These are phyloP conservation scores for Aureobasidium sp. DNA, from an alignment of 2,329 filamentous ascomycete genomes.

Conservation along the genomic window DNA sequence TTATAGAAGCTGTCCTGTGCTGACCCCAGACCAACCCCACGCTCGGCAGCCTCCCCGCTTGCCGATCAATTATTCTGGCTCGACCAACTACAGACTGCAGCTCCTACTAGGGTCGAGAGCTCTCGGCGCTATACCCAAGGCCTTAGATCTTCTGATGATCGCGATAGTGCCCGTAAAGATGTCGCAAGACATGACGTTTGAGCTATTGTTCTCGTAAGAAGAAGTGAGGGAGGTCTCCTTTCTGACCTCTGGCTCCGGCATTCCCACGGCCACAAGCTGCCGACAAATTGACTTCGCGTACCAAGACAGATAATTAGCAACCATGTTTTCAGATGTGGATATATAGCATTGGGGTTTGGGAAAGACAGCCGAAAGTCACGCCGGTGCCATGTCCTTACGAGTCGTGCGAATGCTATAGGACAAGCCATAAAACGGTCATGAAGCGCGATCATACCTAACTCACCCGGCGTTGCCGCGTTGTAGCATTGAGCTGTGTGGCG, in stretches of 20 bases:
- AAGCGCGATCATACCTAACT: not conserved
- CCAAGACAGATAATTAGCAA: not conserved
- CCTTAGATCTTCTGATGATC: not conserved
- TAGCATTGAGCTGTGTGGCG: not conserved
- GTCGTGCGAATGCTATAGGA: not conserved
- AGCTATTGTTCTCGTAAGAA: not conserved
- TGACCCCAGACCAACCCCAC: not conserved
- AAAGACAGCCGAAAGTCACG: not conserved
- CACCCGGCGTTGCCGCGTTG: constrained; percentile 4
- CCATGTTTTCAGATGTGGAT: not conserved
- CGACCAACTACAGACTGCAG: not conserved
- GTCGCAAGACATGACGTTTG: not conserved
- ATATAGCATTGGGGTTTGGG: not conserved
- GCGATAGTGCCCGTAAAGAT: not conserved
- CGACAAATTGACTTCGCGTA: not conserved
- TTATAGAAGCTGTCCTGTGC: not conserved
- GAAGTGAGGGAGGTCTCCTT: not conserved
- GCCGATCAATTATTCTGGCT: not conserved
- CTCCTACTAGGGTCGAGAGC: not conserved
- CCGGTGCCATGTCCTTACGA: not conserved
- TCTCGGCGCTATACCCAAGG: not conserved
- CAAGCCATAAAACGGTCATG: not conserved
- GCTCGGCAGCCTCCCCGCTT: not conserved
- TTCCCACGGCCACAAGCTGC: not conserved
- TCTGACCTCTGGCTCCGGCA: not conserved